Conservation (phyloP, 2,329 filamentous ascomycete genomes). For the Fusarium pseudocircinatum region DNA sequence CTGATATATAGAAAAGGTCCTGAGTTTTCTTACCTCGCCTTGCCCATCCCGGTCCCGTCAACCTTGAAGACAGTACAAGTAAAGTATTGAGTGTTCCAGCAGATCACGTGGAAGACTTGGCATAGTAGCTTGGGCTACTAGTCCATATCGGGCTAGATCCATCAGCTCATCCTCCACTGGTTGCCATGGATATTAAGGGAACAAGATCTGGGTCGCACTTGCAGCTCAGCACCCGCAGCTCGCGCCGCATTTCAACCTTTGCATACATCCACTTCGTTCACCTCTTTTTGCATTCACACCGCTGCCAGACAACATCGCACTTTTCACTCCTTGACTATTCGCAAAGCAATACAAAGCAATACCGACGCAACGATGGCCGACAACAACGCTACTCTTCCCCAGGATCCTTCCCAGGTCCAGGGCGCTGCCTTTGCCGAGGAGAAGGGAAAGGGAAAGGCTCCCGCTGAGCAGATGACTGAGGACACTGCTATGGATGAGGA, state of each 20-base stretch:
- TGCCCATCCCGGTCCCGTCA: neutral
- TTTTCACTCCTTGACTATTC: neutral
- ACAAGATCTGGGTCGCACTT: slow-evolving; percentile 5
- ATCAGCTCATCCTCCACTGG: neutral
- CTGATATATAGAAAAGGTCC: neutral
- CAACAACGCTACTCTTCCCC: slow-evolving; percentile 59
- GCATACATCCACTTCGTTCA: slow-evolving; percentile 25
- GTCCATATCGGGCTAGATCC: neutral
- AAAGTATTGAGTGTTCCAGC: neutral
- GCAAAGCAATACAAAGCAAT: neutral
- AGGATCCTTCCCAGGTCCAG: slow-evolving; percentile 53
- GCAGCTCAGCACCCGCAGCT: slow-evolving; percentile 41
- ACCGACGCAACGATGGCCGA: slow-evolving; percentile 55
- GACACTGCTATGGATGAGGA: slow-evolving; percentile 79
- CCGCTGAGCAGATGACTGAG: slow-evolving; percentile 59
- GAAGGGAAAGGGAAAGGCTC: slow-evolving; percentile 91
- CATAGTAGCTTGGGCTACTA: neutral
- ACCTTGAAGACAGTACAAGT: neutral
- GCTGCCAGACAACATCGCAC: slow-evolving; percentile 9
- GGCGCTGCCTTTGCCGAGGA: slow-evolving; percentile 58
- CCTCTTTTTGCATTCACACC: slow-evolving; percentile 3
- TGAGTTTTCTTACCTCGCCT: neutral
- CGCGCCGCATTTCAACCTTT: slow-evolving; percentile 38
- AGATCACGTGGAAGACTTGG: neutral
- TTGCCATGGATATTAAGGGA: slow-evolving; percentile 4